These are phyloP conservation scores for Vaccinium myrtillus DNA, from an alignment of 148 eudicot species.

Conservation along the genomic window DNA sequence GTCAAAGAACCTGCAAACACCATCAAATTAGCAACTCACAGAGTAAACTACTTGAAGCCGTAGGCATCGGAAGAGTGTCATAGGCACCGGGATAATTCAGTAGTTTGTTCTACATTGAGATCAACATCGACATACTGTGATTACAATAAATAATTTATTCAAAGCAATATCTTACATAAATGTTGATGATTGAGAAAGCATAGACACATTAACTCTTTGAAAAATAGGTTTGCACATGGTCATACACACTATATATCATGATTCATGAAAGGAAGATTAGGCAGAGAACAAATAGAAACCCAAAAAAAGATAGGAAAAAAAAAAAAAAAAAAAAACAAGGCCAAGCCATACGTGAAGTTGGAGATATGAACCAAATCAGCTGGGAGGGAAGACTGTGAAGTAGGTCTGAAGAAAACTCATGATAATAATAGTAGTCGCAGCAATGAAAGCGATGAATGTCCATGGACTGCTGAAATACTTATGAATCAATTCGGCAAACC, in stretches of 20 bases:
- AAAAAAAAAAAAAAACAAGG: no score
- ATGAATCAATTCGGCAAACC: slow-evolving; percentile 5
- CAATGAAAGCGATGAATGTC: neutral
- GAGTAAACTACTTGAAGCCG: no score
- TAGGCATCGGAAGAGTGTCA: no score
- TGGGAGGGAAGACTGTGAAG: neutral
- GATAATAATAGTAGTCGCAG: neutral
- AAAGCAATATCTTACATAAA: neutral
- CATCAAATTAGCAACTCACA: no score
- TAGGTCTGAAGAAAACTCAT: neutral
- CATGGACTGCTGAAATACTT: neutral
- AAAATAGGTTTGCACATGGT: neutral
- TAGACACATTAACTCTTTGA: neutral
- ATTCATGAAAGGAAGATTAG: neutral
- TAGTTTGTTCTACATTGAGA: neutral
- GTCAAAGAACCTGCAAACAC: no score
- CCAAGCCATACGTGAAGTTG: neutral
- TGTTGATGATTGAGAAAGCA: neutral
- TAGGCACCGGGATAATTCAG: no score
- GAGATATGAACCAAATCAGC: neutral
- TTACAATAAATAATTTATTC: neutral
- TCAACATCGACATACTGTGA: neutral
- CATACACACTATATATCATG: neutral
- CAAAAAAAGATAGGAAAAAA: no score
- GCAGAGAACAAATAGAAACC: neutral